Conservation (phyloP, 75 land plant species). For the Cunninghamia lanceolata region DNA sequence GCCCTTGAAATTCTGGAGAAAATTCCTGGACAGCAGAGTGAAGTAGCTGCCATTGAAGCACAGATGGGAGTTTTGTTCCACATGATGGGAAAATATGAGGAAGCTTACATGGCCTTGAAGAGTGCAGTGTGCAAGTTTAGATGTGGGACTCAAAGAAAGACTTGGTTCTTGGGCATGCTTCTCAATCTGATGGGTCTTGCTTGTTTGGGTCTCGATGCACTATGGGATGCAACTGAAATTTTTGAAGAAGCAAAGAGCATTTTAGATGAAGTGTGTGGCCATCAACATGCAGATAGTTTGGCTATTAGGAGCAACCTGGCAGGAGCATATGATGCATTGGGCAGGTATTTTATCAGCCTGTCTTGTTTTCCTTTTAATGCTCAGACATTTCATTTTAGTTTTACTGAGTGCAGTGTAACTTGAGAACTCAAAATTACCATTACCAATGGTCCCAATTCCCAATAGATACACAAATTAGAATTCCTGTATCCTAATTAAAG, state of each 20-base stretch:
- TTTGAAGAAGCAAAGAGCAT: slow-evolving; percentile 36
- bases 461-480: neutral
- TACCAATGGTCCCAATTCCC: neutral
- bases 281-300: slow-evolving; percentile 31
- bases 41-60: slow-evolving; percentile 37
- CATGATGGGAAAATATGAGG: slow-evolving; percentile 25
- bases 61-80: slow-evolving; percentile 38
- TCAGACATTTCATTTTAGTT: neutral
- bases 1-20: slow-evolving; percentile 30
- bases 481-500: neutral
- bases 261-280: slow-evolving; percentile 35
- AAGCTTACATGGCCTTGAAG: slow-evolving; percentile 24
- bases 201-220: slow-evolving; percentile 33
- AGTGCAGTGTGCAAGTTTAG: slow-evolving; percentile 28
- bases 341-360: slow-evolving; percentile 21
- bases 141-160: slow-evolving; percentile 19
- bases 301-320: slow-evolving; percentile 41
- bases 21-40: slow-evolving; percentile 31
- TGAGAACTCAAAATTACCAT: neutral
- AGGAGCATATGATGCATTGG: slow-evolving; percentile 37
- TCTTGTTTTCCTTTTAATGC: neutral
- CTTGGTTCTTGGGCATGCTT: slow-evolving; percentile 25
- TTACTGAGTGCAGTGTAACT: neutral
- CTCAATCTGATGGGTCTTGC: slow-evolving; percentile 40
- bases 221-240: slow-evolving; percentile 19